Evolutionary conservation across 352 stramenopile species (phyloP).

Genomic region (Phytopythium cucurbitacearum): DNA sequence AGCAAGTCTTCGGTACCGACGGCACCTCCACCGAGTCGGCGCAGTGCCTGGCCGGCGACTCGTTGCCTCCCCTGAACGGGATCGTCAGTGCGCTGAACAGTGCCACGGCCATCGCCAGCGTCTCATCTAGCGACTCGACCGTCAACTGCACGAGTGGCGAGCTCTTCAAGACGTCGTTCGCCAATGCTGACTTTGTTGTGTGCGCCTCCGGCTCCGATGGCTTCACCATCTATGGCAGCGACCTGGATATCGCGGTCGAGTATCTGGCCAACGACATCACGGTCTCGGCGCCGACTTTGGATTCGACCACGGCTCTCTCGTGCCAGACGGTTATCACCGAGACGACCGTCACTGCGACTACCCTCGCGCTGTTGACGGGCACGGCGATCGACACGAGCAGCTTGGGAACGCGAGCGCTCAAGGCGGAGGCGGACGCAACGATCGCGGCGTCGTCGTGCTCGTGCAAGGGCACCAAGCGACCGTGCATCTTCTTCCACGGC

Average conservation of each 20-base stretch:
- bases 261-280: conserved; percentile 16
- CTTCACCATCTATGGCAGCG: conserved; percentile 21
- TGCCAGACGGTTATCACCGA: conserved; percentile 14
- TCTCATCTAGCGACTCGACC: conserved; percentile 7
- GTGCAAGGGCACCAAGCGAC: conserved; percentile 23
- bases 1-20: conserved; percentile 4
- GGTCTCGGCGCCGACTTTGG: conserved; percentile 15
- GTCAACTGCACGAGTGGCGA: conserved; percentile 26
- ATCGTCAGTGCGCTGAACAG: conserved; percentile 22
- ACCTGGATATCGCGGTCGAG: conserved; percentile 21
- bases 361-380: conserved; percentile 24
- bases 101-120: conserved; percentile 9
- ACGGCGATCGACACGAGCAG: neutral
- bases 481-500: conserved; percentile 48
- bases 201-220: conserved; percentile 16
- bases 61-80: conserved; percentile 21
- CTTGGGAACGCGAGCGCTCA: neutral
- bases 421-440: conserved; percentile 2
- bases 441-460: conserved; percentile 14
- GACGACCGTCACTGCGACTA: conserved; percentile 14
- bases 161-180: conserved; percentile 27
- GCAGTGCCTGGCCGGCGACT: conserved; percentile 15
- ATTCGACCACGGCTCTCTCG: conserved; percentile 1
- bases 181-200: conserved; percentile 19
- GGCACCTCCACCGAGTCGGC: conserved; percentile 7